Evolutionary conservation across 2,329 filamentous ascomycete species (phyloP).

Genomic region (Aspergillus puulaauensis): DNA sequence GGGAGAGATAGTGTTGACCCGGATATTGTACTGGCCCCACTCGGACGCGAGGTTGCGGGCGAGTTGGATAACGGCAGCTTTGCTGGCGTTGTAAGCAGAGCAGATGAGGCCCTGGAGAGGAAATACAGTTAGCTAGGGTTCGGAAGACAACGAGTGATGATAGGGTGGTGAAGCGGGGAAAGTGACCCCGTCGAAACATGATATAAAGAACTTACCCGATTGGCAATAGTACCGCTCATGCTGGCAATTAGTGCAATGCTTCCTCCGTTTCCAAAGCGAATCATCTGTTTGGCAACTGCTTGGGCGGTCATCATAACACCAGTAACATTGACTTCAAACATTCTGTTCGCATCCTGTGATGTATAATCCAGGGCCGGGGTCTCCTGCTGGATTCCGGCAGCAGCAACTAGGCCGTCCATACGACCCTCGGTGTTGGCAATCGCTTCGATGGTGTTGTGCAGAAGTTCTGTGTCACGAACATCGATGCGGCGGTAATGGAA

Average conservation of each 20-base stretch:
- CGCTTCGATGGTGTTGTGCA: slow-evolving; percentile 66
- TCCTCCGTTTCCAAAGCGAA: slow-evolving; percentile 58
- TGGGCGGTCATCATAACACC: slow-evolving; percentile 64
- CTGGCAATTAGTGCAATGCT: slow-evolving; percentile 64
- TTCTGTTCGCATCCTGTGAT: slow-evolving; percentile 59
- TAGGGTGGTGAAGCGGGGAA: slow-evolving; percentile 1
- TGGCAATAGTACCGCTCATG: slow-evolving; percentile 62
- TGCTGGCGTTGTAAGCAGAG: slow-evolving; percentile 50
- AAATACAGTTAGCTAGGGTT: slow-evolving; percentile 2
- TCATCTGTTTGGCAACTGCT: slow-evolving; percentile 65
- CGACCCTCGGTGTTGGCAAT: slow-evolving; percentile 71
- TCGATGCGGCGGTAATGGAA: slow-evolving; percentile 77
- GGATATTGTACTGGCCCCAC: slow-evolving; percentile 50
- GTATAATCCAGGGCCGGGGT: slow-evolving; percentile 77
- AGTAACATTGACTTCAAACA: slow-evolving; percentile 63
- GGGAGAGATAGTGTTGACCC: slow-evolving; percentile 50
- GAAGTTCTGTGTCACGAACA: slow-evolving; percentile 67
- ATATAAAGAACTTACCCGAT: slow-evolving; percentile 32
- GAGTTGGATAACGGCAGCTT: slow-evolving; percentile 50
- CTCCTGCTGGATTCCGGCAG: slow-evolving; percentile 75
- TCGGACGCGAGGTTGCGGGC: slow-evolving; percentile 49
- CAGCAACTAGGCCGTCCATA: slow-evolving; percentile 76
- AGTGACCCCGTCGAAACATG: background rate
- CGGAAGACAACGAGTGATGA: background rate
- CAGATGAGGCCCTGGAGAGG: slow-evolving; percentile 45